phyloP scores from a whole-genome alignment of 2,329 filamentous ascomycete species.

The Stachybotrys chlorohalonatus region DNA sequence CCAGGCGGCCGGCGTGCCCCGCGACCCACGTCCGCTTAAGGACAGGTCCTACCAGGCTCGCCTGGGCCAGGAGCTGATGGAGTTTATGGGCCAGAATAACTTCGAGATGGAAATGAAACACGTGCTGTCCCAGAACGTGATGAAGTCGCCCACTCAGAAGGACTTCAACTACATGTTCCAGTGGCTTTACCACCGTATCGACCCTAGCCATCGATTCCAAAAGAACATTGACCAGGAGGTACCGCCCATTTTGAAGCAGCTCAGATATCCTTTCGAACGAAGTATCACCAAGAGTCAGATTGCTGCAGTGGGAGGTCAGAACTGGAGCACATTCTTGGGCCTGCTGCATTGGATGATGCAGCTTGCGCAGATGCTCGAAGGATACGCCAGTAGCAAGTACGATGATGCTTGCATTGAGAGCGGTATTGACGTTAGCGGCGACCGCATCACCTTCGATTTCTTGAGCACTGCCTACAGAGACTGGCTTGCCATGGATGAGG shows the following conservation, averaged over 20 bases:
- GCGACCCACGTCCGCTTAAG: slow-evolving; percentile 78
- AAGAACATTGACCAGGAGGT: slow-evolving; percentile 96
- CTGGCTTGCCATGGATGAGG: slow-evolving; percentile 88
- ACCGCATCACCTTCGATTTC: slow-evolving; percentile 92
- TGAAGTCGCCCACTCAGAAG: slow-evolving; percentile 93
- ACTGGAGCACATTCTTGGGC: slow-evolving; percentile 92
- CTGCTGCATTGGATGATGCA: slow-evolving; percentile 99
- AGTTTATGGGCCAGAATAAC: slow-evolving; percentile 87
- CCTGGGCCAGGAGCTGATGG: slow-evolving; percentile 81
- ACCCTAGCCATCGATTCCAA: slow-evolving; percentile 85
- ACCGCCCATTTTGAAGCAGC: slow-evolving; percentile 80
- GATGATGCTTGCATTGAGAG: slow-evolving; percentile 84
- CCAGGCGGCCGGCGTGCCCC: slow-evolving; percentile 69
- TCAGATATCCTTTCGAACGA: slow-evolving; percentile 91
- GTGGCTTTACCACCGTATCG: slow-evolving; percentile 93
- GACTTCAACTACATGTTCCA: slow-evolving; percentile 98
- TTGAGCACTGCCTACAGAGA: slow-evolving; percentile 83
- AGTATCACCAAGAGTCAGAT: slow-evolving; percentile 96
- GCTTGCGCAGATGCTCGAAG: slow-evolving; percentile 84
- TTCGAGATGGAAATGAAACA: slow-evolving; percentile 99
- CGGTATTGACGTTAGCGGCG: slow-evolving; percentile 78
- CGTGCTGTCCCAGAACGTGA: slow-evolving; percentile 77
- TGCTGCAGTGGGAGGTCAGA: slow-evolving; percentile 87
- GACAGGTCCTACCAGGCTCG: slow-evolving; percentile 71
- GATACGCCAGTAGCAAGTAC: slow-evolving; percentile 69